Evolutionary conservation across 129 eudicot species (phyloP), one percentile per base, ranked within the genome.

Genomic region (Flaveria robusta): DNA sequence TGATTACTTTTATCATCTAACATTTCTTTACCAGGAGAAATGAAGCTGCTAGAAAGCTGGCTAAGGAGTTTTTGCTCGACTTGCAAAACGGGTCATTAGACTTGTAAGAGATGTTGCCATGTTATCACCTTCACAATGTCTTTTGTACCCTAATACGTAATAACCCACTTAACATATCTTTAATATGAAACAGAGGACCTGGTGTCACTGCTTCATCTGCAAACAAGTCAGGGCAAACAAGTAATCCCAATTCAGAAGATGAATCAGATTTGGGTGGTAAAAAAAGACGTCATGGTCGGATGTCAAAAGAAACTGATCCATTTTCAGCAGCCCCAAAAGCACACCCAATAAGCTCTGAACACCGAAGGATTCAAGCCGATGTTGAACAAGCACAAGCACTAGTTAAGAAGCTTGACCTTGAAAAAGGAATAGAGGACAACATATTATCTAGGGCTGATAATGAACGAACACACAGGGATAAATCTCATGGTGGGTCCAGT

Each of bases 391-490:
- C 97, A 26, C 97, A 87, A 77, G 92, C 93, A 31, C 94, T 95
- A 78, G 92, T 91, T 13, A 83, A 90, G 68, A 95, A 95, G 74
- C 97, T 95, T 65, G 99, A 95, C 51, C 66, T 84, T 20, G 99
- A 95, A 67, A 95, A 95, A 68, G 94, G 94, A 72, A 88, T 95
- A 49, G 96, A 91, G 66, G 97, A 91, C 66, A 95, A 95, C 76
- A 81, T 95, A 52, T 81, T 95, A 68, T 86, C 88, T 59, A 84
- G 90, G 59, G 80, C 86, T 78, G 99, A 95, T 79, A 87, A 84
- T 68, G 96, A 89, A 39, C 88, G 96, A 78, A 59, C 84, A 54
- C 85, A 81, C 80, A 78, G 97, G 74, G 97, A 91, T 55, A 91
- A 87, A 72, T 87, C 97, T 55, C 95, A 89, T 79, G 80, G 92